These are phyloP conservation scores for Deinandra increscens DNA, from an alignment of 129 eudicot species.

Conservation along the genomic window DNA sequence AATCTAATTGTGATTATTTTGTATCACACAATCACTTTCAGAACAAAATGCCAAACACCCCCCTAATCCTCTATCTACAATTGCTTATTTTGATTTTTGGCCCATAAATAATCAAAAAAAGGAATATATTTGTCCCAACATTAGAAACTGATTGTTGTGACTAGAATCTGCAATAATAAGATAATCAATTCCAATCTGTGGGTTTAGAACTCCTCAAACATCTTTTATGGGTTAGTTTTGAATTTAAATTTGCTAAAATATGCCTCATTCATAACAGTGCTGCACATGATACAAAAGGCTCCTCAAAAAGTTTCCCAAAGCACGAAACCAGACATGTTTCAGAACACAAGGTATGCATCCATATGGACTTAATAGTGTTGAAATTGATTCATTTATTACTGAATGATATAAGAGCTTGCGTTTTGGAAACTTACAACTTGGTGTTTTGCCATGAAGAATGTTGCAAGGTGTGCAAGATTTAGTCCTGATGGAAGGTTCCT, in stretches of 20 bases:
- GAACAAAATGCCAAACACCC: neutral
- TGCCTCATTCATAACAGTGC: slow-evolving; percentile 45
- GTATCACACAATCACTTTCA: neutral
- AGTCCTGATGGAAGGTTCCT: slow-evolving; percentile 90
- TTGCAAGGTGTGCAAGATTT: slow-evolving; percentile 85
- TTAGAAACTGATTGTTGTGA: neutral
- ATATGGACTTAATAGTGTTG: neutral
- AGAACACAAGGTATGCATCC: slow-evolving; percentile 73
- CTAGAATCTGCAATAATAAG: slow-evolving; percentile 4
- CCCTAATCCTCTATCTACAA: neutral
- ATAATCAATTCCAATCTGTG: slow-evolving; percentile 6
- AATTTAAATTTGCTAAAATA: slow-evolving; percentile 15
- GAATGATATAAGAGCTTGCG: slow-evolving; percentile 6
- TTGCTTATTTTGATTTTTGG: neutral
- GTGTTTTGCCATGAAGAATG: slow-evolving; percentile 46
- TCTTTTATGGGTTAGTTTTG: neutral
- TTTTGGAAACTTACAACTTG: slow-evolving; percentile 9
- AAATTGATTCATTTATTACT: neutral
- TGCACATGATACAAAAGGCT: slow-evolving; percentile 60
- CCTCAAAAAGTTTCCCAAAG: slow-evolving; percentile 72
- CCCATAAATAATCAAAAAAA: slow-evolving; percentile 9
- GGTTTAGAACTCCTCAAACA: slow-evolving; percentile 11
- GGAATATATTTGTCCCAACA: neutral
- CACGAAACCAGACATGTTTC: slow-evolving; percentile 83
- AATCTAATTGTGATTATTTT: neutral